phyloP scores from a whole-genome alignment of 257 asterid genomes.

The Parsonsia alboflavescens region DNA sequence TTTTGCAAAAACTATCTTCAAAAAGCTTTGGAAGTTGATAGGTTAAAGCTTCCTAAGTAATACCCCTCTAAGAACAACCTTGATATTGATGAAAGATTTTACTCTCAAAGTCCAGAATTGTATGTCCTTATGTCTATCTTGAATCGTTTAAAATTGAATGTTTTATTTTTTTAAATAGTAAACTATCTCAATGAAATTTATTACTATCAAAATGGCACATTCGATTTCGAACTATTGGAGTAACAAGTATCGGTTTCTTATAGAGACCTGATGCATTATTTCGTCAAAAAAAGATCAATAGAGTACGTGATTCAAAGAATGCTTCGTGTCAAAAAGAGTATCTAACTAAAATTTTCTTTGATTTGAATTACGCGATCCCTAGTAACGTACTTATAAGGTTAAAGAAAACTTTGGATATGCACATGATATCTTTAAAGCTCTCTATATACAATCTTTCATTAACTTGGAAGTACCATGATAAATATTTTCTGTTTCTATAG shows the following conservation, averaged over 20 bases:
- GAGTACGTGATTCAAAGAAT: background rate
- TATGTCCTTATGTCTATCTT: no score
- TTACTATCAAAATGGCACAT: no score
- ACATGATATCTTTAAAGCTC: background rate
- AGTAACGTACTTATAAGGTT: background rate
- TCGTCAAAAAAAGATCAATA: background rate
- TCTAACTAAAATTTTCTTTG: no score
- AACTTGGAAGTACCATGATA: no score
- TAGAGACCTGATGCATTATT: background rate
- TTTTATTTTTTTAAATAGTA: no score
- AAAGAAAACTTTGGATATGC: background rate
- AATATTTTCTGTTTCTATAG: no score
- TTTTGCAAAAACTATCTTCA: background rate
- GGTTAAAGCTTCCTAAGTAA: background rate
- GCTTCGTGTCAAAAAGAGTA: background rate
- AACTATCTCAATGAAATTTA: no score
- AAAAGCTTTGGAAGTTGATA: slow-evolving; percentile 14
- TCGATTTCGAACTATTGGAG: no score
- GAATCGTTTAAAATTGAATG: no score
- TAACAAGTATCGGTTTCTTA: background rate
- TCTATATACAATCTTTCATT: background rate
- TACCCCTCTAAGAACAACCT: background rate
- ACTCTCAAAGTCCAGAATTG: no score
- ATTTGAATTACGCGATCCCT: background rate
- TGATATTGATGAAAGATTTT: background rate